Percentiles rank a stretch among this genome's conserved stretches.
Evolutionary conservation across 129 eudicot species (phyloP).

Genomic region (Saussurea involucrata): DNA sequence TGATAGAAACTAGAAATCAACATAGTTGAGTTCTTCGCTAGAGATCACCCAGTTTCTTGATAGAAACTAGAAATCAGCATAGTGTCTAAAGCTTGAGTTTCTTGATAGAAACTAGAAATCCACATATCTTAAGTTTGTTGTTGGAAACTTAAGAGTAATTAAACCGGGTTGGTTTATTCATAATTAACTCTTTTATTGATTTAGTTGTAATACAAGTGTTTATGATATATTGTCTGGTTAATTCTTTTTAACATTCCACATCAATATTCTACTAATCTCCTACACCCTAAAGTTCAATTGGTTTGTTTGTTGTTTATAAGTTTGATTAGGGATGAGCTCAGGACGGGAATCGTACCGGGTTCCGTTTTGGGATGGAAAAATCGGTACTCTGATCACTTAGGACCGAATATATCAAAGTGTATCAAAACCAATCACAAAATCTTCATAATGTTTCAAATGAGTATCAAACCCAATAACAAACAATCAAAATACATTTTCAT

Average conservation of each 20-base stretch:
- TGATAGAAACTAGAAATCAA: not conserved
- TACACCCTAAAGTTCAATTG: too few relatives aligned
- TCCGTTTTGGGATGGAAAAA: too few relatives aligned
- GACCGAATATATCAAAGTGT: too few relatives aligned
- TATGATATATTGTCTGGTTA: not conserved
- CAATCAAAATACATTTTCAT: too few relatives aligned
- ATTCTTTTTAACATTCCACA: not conserved
- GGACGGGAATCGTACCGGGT: too few relatives aligned
- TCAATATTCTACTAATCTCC: not conserved
- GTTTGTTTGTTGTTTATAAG: too few relatives aligned
- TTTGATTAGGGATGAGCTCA: too few relatives aligned
- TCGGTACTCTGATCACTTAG: too few relatives aligned
- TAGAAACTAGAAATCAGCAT: conserved; percentile 2
- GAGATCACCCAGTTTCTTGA: not conserved
- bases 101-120: not conserved
- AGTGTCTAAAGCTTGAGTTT: not conserved
- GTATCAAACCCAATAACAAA: too few relatives aligned
- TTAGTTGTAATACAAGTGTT: not conserved
- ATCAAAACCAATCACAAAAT: too few relatives aligned
- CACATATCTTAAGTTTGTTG: not conserved
- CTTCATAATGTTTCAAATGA: too few relatives aligned
- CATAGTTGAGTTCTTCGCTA: not conserved
- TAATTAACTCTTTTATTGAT: not conserved
- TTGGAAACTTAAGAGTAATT: not conserved
- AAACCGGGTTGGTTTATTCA: not conserved